Evolutionary conservation across 2,329 filamentous ascomycete species (phyloP), one percentile per base, ranked within the genome.

Genomic region (Epichloe aotearoae): DNA sequence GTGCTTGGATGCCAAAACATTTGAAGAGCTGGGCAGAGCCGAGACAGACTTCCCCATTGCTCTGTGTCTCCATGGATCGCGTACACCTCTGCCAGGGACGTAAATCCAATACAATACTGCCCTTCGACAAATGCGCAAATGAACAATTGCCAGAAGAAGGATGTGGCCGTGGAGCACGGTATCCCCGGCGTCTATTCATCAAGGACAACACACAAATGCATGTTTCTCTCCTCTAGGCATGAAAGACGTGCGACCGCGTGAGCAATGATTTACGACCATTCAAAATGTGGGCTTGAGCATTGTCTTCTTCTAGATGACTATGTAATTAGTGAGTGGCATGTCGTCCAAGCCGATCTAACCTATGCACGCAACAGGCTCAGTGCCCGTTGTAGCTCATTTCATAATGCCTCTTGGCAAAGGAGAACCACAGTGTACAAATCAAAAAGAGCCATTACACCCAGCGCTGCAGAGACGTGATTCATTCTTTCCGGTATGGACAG

Each of bases 41-140:
- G 77, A 83, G 56, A 73, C 80, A 20, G 72, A 73, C 2, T 79
- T 79, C 57, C 72, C 77, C 0, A 73, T 87, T 52, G 75, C 69
- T 0, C 68, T 86, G 53, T 82, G 82, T 0, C 83, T 88, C 55
- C 84, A 87, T 62, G 83, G 83, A 0, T 59, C 72, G 14, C 77
- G 82, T 53, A 49, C 40, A 14, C 30, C 47, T 15, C 37, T 37
- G 11, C 14, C 19, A 5, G 19, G 19, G 12, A 19, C 3, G 30
- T 20, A 36, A 30, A 30, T 10, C 30, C 8, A 11, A 30, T 30
- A 0, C 30, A 30, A 4, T 30, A 30, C 30, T 30, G 30, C 10
- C 30, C 10, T 30, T 30, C 1, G 30, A 11, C 30, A 11, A 30
- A 30, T 11, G 30, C 30, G 10, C 30, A 30, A 30, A 10, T 3